These are phyloP conservation scores for Podaxis sp. DNA, from an alignment of 768 basidiomycete species.

Conservation along the genomic window DNA sequence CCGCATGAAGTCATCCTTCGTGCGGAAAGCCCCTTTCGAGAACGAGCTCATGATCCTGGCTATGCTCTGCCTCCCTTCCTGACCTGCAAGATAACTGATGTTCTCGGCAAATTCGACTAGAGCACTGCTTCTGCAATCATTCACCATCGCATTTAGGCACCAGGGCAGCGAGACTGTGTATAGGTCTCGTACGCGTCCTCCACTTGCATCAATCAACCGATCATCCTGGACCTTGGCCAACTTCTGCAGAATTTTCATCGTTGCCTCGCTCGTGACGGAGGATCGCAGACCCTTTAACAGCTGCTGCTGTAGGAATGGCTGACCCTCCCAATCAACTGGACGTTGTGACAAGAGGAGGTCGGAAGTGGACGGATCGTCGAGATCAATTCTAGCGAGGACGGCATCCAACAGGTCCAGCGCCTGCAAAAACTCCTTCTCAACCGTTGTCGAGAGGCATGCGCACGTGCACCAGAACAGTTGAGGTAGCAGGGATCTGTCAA, in stretches of 20 bases:
- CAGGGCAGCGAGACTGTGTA: constrained; percentile 85
- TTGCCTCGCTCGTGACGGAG: constrained; percentile 60
- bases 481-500: constrained; percentile 65
- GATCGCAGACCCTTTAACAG: constrained; percentile 81
- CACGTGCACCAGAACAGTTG: constrained; percentile 87
- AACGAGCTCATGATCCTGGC: constrained; percentile 89
- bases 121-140: constrained; percentile 54
- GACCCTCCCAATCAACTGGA: constrained; percentile 71
- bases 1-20: constrained; percentile 90
- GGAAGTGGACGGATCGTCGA: constrained; percentile 66
- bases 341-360: constrained; percentile 67
- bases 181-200: constrained; percentile 74
- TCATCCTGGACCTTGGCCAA: constrained; percentile 61
- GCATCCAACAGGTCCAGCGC: constrained; percentile 63
- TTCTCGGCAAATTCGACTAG: constrained; percentile 73
- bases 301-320: constrained; percentile 63
- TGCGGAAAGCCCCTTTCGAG: constrained; percentile 83
- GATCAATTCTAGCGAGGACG: constrained; percentile 66
- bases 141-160: constrained; percentile 76
- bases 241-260: constrained; percentile 66
- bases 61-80: constrained; percentile 75
- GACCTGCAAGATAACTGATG: constrained; percentile 69
- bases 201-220: constrained; percentile 68
- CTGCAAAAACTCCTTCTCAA: constrained; percentile 76
- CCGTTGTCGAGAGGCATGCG: constrained; percentile 80